Conservation (phyloP, 805 yeast species). For the Monosporozyma unispora region DNA sequence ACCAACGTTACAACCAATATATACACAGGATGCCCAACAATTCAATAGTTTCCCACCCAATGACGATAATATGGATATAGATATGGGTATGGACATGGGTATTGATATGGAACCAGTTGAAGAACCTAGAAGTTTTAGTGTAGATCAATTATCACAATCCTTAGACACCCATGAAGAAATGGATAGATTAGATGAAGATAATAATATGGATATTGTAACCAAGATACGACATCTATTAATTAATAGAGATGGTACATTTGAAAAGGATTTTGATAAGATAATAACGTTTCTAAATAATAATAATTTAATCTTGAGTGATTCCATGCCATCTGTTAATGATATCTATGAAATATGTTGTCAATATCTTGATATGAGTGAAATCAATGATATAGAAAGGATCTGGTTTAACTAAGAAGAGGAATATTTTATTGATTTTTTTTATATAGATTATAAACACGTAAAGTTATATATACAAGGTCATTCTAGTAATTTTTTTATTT, state of each 20-base stretch:
- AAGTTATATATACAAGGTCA: neutral
- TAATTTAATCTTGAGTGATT: neutral
- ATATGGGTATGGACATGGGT: neutral
- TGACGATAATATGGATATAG: neutral
- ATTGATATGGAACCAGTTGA: neutral
- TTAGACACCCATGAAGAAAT: neutral
- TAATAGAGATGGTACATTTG: neutral
- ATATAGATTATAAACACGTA: neutral
- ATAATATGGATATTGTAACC: neutral
- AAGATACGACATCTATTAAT: neutral
- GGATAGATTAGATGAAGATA: neutral
- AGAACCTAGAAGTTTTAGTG: neutral
- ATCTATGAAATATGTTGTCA: slow-evolving; percentile 20
- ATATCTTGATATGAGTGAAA: slow-evolving; percentile 21
- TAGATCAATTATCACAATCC: neutral
- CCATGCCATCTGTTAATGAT: slow-evolving; percentile 13
- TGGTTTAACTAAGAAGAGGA: slow-evolving; percentile 10
- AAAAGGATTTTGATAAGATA: neutral
- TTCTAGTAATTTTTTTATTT: neutral
- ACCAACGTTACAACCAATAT: neutral
- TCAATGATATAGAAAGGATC: slow-evolving; percentile 18
- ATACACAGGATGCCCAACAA: neutral
- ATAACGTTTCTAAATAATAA: neutral
- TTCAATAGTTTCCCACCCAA: neutral
- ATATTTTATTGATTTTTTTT: neutral